A percentile compares a stretch with the other conserved stretches of the same genome.
These are phyloP conservation scores for Symbiotaphrina buchneri DNA, from an alignment of 495 filamentous ascomycete genomes.

Conservation along the genomic window DNA sequence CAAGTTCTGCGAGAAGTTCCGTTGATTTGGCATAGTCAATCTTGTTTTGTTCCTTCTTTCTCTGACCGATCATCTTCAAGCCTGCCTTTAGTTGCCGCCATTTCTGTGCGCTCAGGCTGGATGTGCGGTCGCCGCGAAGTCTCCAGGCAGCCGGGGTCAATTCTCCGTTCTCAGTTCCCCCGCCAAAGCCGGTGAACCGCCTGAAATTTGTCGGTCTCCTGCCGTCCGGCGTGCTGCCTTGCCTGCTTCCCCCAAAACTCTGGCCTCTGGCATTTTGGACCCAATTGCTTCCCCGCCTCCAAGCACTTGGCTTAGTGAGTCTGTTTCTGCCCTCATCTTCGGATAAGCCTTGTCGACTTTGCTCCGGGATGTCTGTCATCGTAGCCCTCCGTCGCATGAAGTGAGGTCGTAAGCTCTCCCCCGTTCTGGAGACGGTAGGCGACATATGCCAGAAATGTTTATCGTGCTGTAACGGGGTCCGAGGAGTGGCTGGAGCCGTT, in stretches of 20 bases:
- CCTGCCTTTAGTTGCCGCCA: slow-evolving; percentile 77
- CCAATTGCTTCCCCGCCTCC: slow-evolving; percentile 29
- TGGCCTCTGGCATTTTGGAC: slow-evolving; percentile 29
- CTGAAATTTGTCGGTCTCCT: slow-evolving; percentile 50
- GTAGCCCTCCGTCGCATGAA: slow-evolving; percentile 46
- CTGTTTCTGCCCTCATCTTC: slow-evolving; percentile 76
- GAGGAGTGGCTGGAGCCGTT: slow-evolving; percentile 41
- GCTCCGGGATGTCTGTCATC: slow-evolving; percentile 37
- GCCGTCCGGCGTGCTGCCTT: slow-evolving; percentile 24
- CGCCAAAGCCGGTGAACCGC: slow-evolving; percentile 49
- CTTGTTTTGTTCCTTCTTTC: slow-evolving; percentile 54
- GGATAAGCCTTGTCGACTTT: slow-evolving; percentile 52
- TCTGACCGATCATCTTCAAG: slow-evolving; percentile 56
- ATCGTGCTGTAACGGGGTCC: slow-evolving; percentile 9
- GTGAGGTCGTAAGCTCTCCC: slow-evolving; percentile 22
- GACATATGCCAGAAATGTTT: slow-evolving; percentile 22
- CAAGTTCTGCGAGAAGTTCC: slow-evolving; percentile 85
- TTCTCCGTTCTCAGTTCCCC: slow-evolving; percentile 26
- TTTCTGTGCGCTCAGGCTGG: slow-evolving; percentile 60
- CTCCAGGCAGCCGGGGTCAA: slow-evolving; percentile 25
- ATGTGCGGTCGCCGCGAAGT: slow-evolving; percentile 32
- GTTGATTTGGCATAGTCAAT: slow-evolving; percentile 91
- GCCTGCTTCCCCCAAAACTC: slow-evolving; percentile 24
- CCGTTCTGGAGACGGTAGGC: slow-evolving; percentile 21
- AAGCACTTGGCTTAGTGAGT: slow-evolving; percentile 31